These are phyloP conservation scores for Angomonas ambiguus DNA, from an alignment of 208 protist genomes.

Conservation along the genomic window DNA sequence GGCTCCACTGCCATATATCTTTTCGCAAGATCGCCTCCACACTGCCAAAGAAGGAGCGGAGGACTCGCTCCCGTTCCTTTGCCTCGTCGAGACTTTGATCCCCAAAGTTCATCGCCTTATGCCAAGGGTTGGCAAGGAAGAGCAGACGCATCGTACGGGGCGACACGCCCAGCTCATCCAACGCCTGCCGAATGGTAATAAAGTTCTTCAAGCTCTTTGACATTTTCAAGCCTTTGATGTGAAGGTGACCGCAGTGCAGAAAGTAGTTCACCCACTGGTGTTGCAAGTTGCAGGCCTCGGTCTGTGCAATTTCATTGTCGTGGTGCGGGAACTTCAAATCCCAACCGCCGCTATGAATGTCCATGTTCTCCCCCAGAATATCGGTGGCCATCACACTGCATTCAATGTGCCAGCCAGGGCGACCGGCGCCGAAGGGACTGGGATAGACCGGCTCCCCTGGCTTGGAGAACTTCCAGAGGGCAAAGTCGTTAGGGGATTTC, in stretches of 20 bases:
- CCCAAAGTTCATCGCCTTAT: slow-evolving; percentile 91
- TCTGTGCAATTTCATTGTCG: slow-evolving; percentile 99
- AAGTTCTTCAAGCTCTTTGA: slow-evolving; percentile 99
- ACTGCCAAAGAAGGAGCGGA: slow-evolving; percentile 84
- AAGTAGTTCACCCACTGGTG: slow-evolving; percentile 99
- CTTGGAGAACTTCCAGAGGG: slow-evolving; percentile 97
- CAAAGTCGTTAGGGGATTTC: slow-evolving; percentile 93
- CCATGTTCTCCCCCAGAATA: slow-evolving; percentile 90
- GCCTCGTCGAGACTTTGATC: slow-evolving; percentile 88
- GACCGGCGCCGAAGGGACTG: slow-evolving; percentile 91
- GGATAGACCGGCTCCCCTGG: slow-evolving; percentile 93
- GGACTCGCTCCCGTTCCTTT: slow-evolving; percentile 67
- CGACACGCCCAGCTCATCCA: slow-evolving; percentile 70
- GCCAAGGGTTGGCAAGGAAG: slow-evolving; percentile 92
- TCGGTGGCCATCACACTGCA: slow-evolving; percentile 98
- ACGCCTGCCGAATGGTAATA: slow-evolving; percentile 93
- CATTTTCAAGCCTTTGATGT: slow-evolving; percentile 99
- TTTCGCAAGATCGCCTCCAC: slow-evolving; percentile 53
- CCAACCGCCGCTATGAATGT: slow-evolving; percentile 97
- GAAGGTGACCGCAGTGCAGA: slow-evolving; percentile 96
- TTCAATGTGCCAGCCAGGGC: slow-evolving; percentile 99
- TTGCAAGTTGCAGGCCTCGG: slow-evolving; percentile 81
- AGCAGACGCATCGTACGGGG: slow-evolving; percentile 91
- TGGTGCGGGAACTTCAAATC: slow-evolving; percentile 99
- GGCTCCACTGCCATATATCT: slow-evolving; percentile 30